These are phyloP conservation scores for Nigrograna mackinnonii DNA, from an alignment of 2,329 filamentous ascomycete genomes.

Conservation along the genomic window DNA sequence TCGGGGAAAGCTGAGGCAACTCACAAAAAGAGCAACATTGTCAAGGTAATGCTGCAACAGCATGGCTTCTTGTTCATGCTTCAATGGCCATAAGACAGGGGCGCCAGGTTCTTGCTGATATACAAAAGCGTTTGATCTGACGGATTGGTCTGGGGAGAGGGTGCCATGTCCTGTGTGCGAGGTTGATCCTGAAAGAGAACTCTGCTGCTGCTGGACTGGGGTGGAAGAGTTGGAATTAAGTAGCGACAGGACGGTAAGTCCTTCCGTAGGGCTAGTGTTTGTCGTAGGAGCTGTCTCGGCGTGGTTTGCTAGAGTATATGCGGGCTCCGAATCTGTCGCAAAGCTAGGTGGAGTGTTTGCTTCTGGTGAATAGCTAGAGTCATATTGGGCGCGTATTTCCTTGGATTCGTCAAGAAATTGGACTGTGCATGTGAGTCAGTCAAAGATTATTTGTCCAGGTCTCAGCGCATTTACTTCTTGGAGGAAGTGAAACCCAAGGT, in stretches of 20 bases:
- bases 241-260: constrained; percentile 35
- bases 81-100: constrained; percentile 37
- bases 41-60: constrained; percentile 40
- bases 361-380: constrained; percentile 17
- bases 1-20: constrained; percentile 4
- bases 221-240: constrained; percentile 37
- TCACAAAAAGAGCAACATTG: constrained; percentile 38
- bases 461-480: constrained; percentile 23
- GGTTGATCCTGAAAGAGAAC: too few species aligned
- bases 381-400: constrained; percentile 35
- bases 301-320: constrained; percentile 14
- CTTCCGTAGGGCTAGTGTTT: constrained; percentile 28
- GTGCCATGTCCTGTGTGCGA: constrained; percentile 16
- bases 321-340: constrained; percentile 14
- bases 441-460: constrained; percentile 1
- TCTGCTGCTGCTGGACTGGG: constrained; percentile 17
- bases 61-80: constrained; percentile 41
- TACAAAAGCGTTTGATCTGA: constrained; percentile 27
- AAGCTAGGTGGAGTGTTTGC: constrained; percentile 15
- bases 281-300: constrained; percentile 19
- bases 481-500: constrained; percentile 39
- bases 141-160: constrained; percentile 3
- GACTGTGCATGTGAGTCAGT: constrained; percentile 26
- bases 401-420: constrained; percentile 41
- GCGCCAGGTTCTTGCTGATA: constrained; percentile 32